Evolutionary conservation across 148 eudicot genomes (phyloP), one percentile per base, ranked within the genome.

Genomic region (Arbutus unedo): DNA sequence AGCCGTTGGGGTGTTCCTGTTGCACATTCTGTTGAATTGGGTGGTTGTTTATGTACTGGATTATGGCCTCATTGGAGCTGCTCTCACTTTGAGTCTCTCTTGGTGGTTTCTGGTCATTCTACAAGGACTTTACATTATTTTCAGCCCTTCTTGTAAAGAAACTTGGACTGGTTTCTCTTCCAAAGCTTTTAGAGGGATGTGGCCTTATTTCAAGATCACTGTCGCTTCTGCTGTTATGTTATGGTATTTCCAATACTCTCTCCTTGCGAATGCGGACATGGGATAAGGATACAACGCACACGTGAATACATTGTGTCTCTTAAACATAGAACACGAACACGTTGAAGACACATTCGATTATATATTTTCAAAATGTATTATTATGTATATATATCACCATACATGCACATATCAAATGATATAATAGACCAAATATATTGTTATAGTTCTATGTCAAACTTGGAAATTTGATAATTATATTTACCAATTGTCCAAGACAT

Each of bases 171-270:
- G 90, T 51, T 88, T 91, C 74, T 86, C 89, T 81, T 0, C 23
- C 44, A 77, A 54, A 54, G 91, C 91, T 43, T 89, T 89, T n/a
- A 74, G 57, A 6, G 89, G 93, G 38, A 88, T 91, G 25, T 91
- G 91, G 93, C 91, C 91, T 67, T 91, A 89, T 53, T 88, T 91
- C 81, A 91, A 83, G 88, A 90, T 91, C 67, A 89, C 90, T n/a
- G 59, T 89, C 82, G 88, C 91, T 76, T 91, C 93, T 55, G 90
- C 93, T 86, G 75, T 89, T 71, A 91, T 91, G 93, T 48, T 91
- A 21, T 89, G 91, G 93, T 89, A 77, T 45, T 73, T 41, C 0
- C 41, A 38, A 4, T 5, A 4, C 10, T 11, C 41, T 2, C 70
- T 13, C 73, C 38, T 31, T 31, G 38, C 38, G 1, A 31, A 31